Base-by-base conservation (phyloP, 192 early-diverging fungal species). In the Lobosporangium transversale region DNA sequence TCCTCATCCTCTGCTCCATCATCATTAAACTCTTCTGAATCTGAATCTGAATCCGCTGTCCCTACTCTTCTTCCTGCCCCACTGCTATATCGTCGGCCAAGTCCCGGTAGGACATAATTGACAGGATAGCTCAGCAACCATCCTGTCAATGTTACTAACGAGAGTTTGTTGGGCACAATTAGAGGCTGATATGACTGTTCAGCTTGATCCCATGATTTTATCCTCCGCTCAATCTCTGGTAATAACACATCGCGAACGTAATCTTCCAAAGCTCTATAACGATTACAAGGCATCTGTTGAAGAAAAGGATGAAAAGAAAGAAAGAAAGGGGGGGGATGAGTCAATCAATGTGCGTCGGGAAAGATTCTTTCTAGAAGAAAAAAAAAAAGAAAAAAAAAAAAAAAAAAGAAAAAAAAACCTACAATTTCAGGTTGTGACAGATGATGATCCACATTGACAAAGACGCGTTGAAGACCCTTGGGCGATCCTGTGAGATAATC, bases 111-210 rank as follows among this genome's bases (percentile, higher is more conserved):
- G 0, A 76, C 73, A 57, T 76, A 76, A 48, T 50, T 76, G 47
- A 76, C 47, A 36, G 73, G 73, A 42, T 76, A 76, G 37, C 73
- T 67, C 45, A 76, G n/a, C 17, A 76, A 23, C 73, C 73, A 76
- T 27, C 73, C 73, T 15, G 73, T 67, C 11, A 76, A 59, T 1
- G 73, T 67, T 30, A 76, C 73, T 3, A 76, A 29, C 1, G 73
- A 76, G 12, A 67, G 48, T n/a, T 27, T 43, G 26, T 59, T 21
- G 2, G 73, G 73, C 0, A 76, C 45, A 4, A 65, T 24, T 1
- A 76, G 64, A 1, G 64, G 64, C 9, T 20, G 31, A 21, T 61
- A 62, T 6, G 20, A 15, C 14, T 54, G 58, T 11, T 76, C 73
- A 2, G 73, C 63, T 29, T 76, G 58, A 48, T 76, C 64, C 73